Conservation (phyloP, 2,329 filamentous ascomycete species). For the Neobulgaria alba region DNA sequence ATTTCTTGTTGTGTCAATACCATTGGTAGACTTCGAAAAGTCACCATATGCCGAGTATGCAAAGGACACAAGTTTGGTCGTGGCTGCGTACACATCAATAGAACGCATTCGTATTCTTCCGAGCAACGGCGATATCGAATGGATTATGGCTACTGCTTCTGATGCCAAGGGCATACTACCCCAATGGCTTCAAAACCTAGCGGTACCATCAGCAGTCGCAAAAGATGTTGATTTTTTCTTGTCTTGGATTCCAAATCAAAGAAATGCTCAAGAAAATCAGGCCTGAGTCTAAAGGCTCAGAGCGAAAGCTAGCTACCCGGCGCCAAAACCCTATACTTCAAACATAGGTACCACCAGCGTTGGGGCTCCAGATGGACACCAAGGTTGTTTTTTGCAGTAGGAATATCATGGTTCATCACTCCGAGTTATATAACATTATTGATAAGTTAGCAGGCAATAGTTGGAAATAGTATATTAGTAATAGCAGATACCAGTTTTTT, state of each 20-base stretch:
- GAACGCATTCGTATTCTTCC: slow-evolving; percentile 42
- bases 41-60: slow-evolving; percentile 26
- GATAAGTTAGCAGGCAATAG: no score
- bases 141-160: slow-evolving; percentile 70
- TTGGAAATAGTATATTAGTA: no score
- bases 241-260: slow-evolving; percentile 42
- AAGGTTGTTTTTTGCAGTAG: no score
- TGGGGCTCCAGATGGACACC: no score
- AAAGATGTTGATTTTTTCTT: slow-evolving; percentile 67
- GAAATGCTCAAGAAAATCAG: slow-evolving; percentile 7
- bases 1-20: slow-evolving; percentile 50
- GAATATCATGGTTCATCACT: no score
- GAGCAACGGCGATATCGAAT: slow-evolving; percentile 46
- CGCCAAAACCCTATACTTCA: no score
- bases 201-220: slow-evolving; percentile 52
- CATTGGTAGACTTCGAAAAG: slow-evolving; percentile 37
- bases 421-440: no score
- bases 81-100: slow-evolving; percentile 56
- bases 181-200: slow-evolving; percentile 54
- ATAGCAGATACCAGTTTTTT: no score
- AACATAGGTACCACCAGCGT: no score
- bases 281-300: no score
- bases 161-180: slow-evolving; percentile 62
- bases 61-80: slow-evolving; percentile 39
- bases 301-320: no score